A percentile compares a stretch with the other conserved stretches of the same genome.
phyloP scores from a whole-genome alignment of 139 green algal species.

The Pseudopediastrum boryanum region DNA sequence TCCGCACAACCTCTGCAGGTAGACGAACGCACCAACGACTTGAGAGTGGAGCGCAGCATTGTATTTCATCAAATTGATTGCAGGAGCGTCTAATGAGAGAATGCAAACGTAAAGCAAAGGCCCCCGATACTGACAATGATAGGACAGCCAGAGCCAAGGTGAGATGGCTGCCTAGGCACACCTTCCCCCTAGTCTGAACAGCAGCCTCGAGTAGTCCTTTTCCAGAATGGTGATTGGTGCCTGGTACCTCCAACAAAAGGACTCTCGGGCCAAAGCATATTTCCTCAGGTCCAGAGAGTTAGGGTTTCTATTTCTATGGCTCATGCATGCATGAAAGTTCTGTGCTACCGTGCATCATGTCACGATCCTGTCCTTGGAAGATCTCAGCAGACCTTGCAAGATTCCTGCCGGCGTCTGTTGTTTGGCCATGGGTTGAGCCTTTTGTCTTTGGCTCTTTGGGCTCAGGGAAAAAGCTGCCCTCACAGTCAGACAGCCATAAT shows the following conservation, averaged over 20 bases:
- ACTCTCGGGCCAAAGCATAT: background rate
- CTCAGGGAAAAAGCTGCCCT: too few species aligned
- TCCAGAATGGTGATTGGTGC: background rate
- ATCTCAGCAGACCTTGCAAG: too few species aligned
- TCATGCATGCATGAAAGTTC: too few species aligned
- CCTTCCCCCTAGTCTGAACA: background rate
- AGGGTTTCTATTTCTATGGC: too few species aligned
- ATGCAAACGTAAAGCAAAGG: constrained; percentile 10
- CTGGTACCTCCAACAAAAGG: background rate
- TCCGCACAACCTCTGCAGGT: background rate
- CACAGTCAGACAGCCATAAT: too few species aligned
- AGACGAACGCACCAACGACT: background rate
- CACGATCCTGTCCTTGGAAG: too few species aligned
- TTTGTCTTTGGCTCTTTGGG: too few species aligned
- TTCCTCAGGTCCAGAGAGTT: background rate
- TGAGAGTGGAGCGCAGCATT: background rate
- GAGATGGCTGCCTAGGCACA: too few species aligned
- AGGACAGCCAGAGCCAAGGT: background rate
- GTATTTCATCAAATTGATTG: background rate
- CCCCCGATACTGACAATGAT: background rate
- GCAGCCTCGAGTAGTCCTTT: background rate
- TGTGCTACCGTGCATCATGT: too few species aligned
- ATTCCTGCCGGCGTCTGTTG: too few species aligned
- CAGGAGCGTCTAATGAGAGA: background rate
- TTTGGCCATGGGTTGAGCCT: too few species aligned